Base-by-base conservation (phyloP, 192 early-diverging fungal genomes). In the Geosiphon pyriformis region DNA sequence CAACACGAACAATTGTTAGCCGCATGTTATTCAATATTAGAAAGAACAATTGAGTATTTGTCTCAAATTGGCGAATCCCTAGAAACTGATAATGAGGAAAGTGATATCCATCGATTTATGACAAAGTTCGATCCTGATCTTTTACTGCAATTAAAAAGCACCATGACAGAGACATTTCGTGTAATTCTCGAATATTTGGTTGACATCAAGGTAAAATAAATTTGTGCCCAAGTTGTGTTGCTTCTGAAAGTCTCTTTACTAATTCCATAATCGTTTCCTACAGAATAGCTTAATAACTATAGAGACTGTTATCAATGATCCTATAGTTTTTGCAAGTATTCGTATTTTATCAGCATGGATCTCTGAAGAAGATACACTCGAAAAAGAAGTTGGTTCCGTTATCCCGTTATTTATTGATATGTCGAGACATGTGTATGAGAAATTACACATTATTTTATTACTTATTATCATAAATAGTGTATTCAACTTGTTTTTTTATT, bases 11-110 rank as follows among this genome's bases (percentile, higher is more conserved):
- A 32, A n/a, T 72, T 76, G 74, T 29, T 79, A 30, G 70, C 78
- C 6, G 58, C 71, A 18, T 74, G 69, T 68, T 79, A 74, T 54
- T 67, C 71, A 34, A 76, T 79, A 25, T 29, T 79, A 10, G 78
- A 79, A 50, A 66, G 49, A 18, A 59, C 72, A 4, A 79, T 79
- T 23, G 69, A 74, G 33, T 75, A 74, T 52, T 46, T 79, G 27
- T 58, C 70, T 8, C 57, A 62, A 3, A 27, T 65, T 26, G 49
- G 20, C 29, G 22, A 53, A 32, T 52, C 23, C 0, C 46, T 65
- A n/a, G 68, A 71, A 47, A 59, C 57, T 22, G 65, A 74, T 32
- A 60, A 70, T 12, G 48, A 61, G 27, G 61, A 66, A 27, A 54
- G 33, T 25, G 51, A 26, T 7, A 68, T 65, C 52, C 47, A 49